A percentile compares a stretch with the other conserved stretches of the same genome.
phyloP scores from a whole-genome alignment of 768 basidiomycete genomes.

The Phylloporus sp. region DNA sequence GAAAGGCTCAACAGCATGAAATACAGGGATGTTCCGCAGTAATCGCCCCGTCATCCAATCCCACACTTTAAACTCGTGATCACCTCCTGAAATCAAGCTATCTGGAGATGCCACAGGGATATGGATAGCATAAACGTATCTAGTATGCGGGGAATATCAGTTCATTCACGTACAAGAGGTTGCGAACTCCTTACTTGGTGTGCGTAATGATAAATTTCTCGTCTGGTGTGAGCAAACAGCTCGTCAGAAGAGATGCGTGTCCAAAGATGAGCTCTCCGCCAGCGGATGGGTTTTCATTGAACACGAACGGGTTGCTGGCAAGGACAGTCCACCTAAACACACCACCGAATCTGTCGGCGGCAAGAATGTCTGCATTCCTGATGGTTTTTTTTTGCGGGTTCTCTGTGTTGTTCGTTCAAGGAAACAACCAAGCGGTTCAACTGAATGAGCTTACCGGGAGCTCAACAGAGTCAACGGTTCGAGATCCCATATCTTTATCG shows the following conservation, averaged over 20 bases:
- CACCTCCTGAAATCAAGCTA: slow-evolving; percentile 81
- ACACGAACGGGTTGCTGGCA: slow-evolving; percentile 35
- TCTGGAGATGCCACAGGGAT: slow-evolving; percentile 47
- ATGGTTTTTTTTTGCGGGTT: slow-evolving; percentile 81
- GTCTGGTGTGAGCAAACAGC: slow-evolving; percentile 63
- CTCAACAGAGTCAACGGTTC: slow-evolving; percentile 53
- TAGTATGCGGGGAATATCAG: slow-evolving; percentile 26
- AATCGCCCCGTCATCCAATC: slow-evolving; percentile 67
- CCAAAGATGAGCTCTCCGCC: slow-evolving; percentile 73
- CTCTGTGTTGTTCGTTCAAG: slow-evolving; percentile 40
- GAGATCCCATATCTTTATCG: slow-evolving; percentile 79
- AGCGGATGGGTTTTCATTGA: slow-evolving; percentile 70
- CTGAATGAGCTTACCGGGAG: slow-evolving; percentile 46
- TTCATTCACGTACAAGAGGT: background rate
- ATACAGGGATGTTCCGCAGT: slow-evolving; percentile 50
- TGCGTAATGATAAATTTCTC: slow-evolving; percentile 80
- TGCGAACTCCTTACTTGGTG: slow-evolving; percentile 51
- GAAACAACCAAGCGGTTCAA: background rate
- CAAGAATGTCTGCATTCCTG: slow-evolving; percentile 60
- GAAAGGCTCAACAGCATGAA: slow-evolving; percentile 45
- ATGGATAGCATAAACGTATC: slow-evolving; percentile 82
- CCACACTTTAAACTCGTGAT: slow-evolving; percentile 72
- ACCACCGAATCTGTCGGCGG: slow-evolving; percentile 95
- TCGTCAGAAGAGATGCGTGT: slow-evolving; percentile 82
- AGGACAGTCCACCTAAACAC: slow-evolving; percentile 62